Conservation (phyloP, 1,284 basidiomycete species). For the Polyporus tsugae region DNA sequence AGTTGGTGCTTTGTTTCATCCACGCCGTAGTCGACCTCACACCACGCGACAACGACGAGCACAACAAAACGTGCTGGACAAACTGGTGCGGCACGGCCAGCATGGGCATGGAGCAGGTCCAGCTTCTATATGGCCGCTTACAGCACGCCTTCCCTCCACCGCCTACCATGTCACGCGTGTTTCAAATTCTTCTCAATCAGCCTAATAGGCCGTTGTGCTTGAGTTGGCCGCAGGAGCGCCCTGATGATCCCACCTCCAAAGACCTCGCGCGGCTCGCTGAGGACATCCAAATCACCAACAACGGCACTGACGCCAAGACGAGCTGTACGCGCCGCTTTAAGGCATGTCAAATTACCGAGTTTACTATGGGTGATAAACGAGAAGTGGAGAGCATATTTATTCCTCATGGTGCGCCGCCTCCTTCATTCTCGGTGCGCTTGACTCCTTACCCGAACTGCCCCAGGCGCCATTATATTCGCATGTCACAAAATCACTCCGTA, state of each 20-base stretch:
- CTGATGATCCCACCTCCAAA: constrained; percentile 71
- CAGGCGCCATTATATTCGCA: constrained; percentile 84
- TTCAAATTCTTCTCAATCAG: constrained; percentile 78
- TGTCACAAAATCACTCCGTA: constrained; percentile 75
- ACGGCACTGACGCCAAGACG: constrained; percentile 81
- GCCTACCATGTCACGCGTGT: constrained; percentile 67
- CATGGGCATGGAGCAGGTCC: constrained; percentile 63
- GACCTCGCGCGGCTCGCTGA: constrained; percentile 87
- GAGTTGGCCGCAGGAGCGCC: constrained; percentile 87
- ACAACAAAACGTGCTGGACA: constrained; percentile 83
- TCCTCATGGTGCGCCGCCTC: constrained; percentile 79
- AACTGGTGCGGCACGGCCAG: constrained; percentile 92
- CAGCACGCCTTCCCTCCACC: constrained; percentile 59
- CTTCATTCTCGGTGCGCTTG: constrained; percentile 27
- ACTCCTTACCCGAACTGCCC: constrained; percentile 30
- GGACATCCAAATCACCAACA: constrained; percentile 74
- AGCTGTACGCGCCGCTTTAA: constrained; percentile 94
- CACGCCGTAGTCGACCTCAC: constrained; percentile 85
- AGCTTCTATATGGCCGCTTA: constrained; percentile 66
- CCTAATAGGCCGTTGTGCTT: constrained; percentile 71
- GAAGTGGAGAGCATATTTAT: constrained; percentile 92
- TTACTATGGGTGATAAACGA: constrained; percentile 62
- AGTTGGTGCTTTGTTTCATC: constrained; percentile 93
- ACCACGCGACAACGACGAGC: constrained; percentile 87
- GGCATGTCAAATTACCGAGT: constrained; percentile 76